Evolutionary conservation across 2,329 filamentous ascomycete genomes (phyloP), one percentile per base, ranked within the genome.

Genomic region (Aciculosporium take): DNA sequence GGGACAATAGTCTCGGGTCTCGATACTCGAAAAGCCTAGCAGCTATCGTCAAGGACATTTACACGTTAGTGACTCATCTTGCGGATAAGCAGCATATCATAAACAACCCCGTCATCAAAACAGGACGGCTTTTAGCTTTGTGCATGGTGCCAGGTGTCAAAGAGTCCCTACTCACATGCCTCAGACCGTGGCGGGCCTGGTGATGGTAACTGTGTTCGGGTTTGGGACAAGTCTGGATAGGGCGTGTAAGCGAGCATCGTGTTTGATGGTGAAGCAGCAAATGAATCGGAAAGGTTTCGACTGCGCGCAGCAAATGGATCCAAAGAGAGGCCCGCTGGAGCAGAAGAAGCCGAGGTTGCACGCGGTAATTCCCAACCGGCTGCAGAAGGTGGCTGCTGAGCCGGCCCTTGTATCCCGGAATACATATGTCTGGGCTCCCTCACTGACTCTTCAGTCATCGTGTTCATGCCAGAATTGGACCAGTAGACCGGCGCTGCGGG

Each of bases 261-360:
- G 37, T 42, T 45, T 23, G 42, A 49, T 33, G 45, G 47, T 32
- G 46, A 44, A 24, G 41, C 43, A 41, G 46, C 48, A 36, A 37
- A 45, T 28, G 52, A 50, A 31, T 37, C 36, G 7, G 50, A 46
- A 7, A 41, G 24, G 41, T 50, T 52, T 44, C 46, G 33, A 38
- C 45, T 35, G 9, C 47, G 43, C 7, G 51, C 53, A 20, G 46
- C 32, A 34, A 43, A 37, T 13, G 46, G 20, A 33, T n/a, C n/a
- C n/a, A 53, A 51, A 2, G 48, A 38, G 25, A 25, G 23, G 24
- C 23, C 7, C 39, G 30, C 7, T 15, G 49, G 46, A 46, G 51
- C 47, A 46, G 52, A 48, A 36, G 44, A 40, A 43, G 51, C 52
- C 31, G 45, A 45, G 6, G 44, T 48, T 30, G 44, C 43, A 42